phyloP scores from a whole-genome alignment of 148 eudicot genomes.

The Rhododendron henanense region DNA sequence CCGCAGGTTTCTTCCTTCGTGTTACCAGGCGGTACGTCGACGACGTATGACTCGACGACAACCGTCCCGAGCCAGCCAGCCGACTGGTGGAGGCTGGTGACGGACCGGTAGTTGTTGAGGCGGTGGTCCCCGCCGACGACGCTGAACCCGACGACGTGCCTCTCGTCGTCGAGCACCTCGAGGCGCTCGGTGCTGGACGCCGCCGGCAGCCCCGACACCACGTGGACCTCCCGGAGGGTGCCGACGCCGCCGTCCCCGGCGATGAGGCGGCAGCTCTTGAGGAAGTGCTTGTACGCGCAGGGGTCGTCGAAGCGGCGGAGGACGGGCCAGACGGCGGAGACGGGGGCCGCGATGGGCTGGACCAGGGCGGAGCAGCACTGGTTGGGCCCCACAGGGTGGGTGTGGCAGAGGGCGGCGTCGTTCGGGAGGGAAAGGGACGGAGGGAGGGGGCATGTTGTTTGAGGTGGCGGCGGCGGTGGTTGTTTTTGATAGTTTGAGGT shows the following conservation, averaged over 20 bases:
- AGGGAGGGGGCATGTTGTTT: conserved; percentile 14
- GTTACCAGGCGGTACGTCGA: conserved; percentile 32
- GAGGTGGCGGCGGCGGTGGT: background rate
- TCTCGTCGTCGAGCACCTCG: conserved; percentile 35
- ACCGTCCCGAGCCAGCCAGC: conserved; percentile 16
- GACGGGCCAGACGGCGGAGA: conserved; percentile 33
- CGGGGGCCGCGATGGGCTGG: conserved; percentile 36
- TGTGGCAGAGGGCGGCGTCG: conserved; percentile 37
- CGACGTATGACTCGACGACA: conserved; percentile 36
- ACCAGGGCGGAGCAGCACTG: conserved; percentile 63
- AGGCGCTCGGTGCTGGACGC: conserved; percentile 28
- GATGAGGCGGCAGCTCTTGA: conserved; percentile 40
- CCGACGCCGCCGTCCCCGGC: conserved; percentile 31
- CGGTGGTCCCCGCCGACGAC: conserved; percentile 33
- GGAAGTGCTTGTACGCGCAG: conserved; percentile 40
- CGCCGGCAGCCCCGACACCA: conserved; percentile 35
- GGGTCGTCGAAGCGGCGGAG: conserved; percentile 49
- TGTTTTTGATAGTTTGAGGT: conserved; percentile 2
- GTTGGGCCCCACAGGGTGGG: conserved; percentile 35
- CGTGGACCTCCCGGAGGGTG: conserved; percentile 22
- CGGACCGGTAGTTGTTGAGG: conserved; percentile 24
- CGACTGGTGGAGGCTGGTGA: conserved; percentile 23
- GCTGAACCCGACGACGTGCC: conserved; percentile 29
- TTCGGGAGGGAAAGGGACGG: conserved; percentile 26
- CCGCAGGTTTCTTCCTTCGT: conserved; percentile 30